phyloP scores from a whole-genome alignment of 164 flowering plant genomes.

The Euptelea pleiosperma region DNA sequence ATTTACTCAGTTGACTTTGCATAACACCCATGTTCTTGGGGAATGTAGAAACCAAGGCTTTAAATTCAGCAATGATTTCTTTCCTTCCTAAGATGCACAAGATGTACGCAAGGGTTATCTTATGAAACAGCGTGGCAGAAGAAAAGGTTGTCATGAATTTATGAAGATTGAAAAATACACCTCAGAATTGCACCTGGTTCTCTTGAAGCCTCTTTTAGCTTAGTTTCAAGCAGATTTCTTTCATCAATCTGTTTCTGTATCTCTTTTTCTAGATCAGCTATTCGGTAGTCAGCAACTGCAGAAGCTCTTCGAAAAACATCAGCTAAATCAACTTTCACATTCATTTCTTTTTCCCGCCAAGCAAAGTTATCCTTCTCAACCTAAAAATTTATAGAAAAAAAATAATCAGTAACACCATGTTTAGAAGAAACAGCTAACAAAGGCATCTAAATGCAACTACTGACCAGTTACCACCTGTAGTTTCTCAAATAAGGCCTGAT shows the following conservation, averaged over 20 bases:
- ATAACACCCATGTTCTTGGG: constrained; percentile 72
- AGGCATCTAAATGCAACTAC: constrained; percentile 38
- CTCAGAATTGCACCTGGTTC: constrained; percentile 60
- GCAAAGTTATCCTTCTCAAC: constrained; percentile 66
- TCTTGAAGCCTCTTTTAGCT: constrained; percentile 63
- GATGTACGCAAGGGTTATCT: constrained; percentile 10
- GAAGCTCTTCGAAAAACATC: constrained; percentile 63
- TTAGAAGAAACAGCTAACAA: constrained; percentile 8
- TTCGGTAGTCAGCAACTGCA: constrained; percentile 48
- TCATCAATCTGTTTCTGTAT: constrained; percentile 53
- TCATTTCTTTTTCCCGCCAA: constrained; percentile 77
- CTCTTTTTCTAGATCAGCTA: constrained; percentile 49
- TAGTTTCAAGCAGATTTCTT: constrained; percentile 49
- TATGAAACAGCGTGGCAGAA: constrained; percentile 2
- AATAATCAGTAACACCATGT: constrained; percentile 19
- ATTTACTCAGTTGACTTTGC: constrained; percentile 69
- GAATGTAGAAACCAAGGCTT: constrained; percentile 73
- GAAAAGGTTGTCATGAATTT: not conserved
- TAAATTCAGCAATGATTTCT: constrained; percentile 78
- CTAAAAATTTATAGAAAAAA: constrained; percentile 30
- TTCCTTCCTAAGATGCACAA: constrained; percentile 65
- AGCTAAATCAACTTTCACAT: constrained; percentile 60
- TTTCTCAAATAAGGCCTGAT: constrained; percentile 63
- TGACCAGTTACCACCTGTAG: constrained; percentile 87
- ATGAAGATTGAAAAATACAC: constrained; percentile 4